Conservation (phyloP, 768 basidiomycete species). For the Tricholoma terreum region DNA sequence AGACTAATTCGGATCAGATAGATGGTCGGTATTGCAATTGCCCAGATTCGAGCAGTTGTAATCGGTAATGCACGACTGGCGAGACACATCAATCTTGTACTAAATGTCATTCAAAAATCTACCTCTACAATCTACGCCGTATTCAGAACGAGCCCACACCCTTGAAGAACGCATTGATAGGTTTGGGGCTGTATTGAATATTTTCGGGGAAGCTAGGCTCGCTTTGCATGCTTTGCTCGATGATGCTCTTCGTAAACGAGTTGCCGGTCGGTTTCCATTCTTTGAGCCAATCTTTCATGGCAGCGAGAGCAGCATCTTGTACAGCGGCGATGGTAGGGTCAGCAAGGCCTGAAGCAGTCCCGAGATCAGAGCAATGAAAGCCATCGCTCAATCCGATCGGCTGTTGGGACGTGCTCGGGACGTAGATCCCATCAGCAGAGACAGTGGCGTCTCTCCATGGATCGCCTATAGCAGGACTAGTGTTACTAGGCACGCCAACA, state of each 20-base stretch:
- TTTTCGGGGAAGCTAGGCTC: neutral
- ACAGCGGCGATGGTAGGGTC: slow-evolving; percentile 54
- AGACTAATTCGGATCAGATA: too few species aligned
- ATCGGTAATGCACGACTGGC: too few species aligned
- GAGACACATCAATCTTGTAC: too few species aligned
- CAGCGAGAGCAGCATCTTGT: slow-evolving; percentile 48
- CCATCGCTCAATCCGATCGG: slow-evolving; percentile 59
- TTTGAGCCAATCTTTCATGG: slow-evolving; percentile 60
- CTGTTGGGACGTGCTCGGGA: slow-evolving; percentile 48
- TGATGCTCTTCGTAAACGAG: neutral
- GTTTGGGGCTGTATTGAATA: slow-evolving; percentile 18
- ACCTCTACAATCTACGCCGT: neutral
- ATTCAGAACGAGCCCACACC: slow-evolving; percentile 19
- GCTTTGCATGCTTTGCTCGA: neutral
- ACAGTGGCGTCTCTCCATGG: slow-evolving; percentile 72
- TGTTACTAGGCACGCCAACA: neutral
- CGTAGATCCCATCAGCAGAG: slow-evolving; percentile 48
- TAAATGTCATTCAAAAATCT: neutral
- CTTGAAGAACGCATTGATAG: slow-evolving; percentile 35
- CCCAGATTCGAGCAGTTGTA: too few species aligned
- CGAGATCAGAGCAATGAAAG: slow-evolving; percentile 67
- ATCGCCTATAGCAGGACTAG: slow-evolving; percentile 46
- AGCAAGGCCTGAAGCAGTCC: slow-evolving; percentile 33
- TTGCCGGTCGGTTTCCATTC: slow-evolving; percentile 30
- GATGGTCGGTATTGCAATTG: too few species aligned